These are phyloP conservation scores for Backusella macrospora DNA, from an alignment of 192 early-diverging fungal species.

Conservation along the genomic window DNA sequence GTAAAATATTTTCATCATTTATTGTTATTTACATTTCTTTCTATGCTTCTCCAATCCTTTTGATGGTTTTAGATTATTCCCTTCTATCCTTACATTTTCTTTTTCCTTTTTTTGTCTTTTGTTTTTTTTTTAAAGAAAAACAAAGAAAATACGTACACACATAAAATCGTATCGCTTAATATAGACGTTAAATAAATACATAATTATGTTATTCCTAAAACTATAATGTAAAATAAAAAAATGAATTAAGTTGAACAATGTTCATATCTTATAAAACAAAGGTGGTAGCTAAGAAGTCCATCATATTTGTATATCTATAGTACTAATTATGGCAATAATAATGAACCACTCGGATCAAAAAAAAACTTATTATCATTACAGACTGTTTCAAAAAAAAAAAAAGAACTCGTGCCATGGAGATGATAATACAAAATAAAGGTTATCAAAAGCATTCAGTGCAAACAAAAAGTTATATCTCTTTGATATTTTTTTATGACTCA, in stretches of 20 bases:
- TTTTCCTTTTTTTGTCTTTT: not conserved
- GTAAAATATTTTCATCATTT: not conserved
- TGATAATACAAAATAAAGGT: not conserved
- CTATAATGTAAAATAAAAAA: not conserved
- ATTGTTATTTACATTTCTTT: not conserved
- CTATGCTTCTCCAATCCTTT: constrained; percentile 1
- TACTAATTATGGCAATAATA: constrained; percentile 3
- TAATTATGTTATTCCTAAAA: not conserved
- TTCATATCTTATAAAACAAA: no score
- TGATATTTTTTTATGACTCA: not conserved
- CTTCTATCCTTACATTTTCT: not conserved
- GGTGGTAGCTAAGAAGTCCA: not conserved
- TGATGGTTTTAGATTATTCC: not conserved
- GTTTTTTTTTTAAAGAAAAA: not conserved
- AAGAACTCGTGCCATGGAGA: not conserved
- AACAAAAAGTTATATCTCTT: not conserved
- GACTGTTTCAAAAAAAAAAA: not conserved
- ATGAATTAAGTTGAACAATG: no score
- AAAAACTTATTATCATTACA: not conserved
- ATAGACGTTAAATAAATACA: not conserved
- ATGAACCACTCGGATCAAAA: constrained; percentile 9
- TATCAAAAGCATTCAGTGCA: not conserved
- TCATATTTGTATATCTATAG: not conserved
- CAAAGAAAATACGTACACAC: not conserved
- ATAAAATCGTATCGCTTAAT: not conserved